Evolutionary conservation across 164 flowering plant species (phyloP).

Genomic region (Taxillus chinensis): DNA sequence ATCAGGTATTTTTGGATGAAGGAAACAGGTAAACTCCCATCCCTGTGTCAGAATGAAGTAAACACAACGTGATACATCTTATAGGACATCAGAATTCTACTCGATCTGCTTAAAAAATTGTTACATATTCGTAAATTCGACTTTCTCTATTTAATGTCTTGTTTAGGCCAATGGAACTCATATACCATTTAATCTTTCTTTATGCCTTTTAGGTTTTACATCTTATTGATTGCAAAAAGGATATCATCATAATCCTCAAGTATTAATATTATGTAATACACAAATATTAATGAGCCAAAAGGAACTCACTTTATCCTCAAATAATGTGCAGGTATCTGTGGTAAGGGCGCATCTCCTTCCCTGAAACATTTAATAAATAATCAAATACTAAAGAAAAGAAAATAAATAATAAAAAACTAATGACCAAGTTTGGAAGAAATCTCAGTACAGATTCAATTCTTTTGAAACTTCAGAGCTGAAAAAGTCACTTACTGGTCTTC

Average conservation of each 20-base stretch:
- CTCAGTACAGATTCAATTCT: background rate
- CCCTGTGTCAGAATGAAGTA: constrained; percentile 38
- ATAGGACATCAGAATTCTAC: no score
- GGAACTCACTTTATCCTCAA: constrained; percentile 68
- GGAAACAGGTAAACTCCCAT: constrained; percentile 64
- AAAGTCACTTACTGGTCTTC: constrained; percentile 59
- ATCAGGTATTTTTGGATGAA: constrained; percentile 72
- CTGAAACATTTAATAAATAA: constrained; percentile 27
- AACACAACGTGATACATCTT: background rate
- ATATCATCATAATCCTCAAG: no score
- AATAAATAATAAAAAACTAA: background rate
- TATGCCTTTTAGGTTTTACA: no score
- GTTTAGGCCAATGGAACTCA: no score
- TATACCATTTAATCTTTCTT: no score
- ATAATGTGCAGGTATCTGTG: constrained; percentile 47
- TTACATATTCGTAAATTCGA: no score
- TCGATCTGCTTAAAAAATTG: no score
- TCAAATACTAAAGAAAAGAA: constrained; percentile 2
- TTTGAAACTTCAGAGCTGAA: constrained; percentile 1
- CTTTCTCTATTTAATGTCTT: no score
- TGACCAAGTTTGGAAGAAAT: background rate
- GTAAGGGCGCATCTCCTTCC: constrained; percentile 49
- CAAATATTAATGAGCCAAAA: background rate
- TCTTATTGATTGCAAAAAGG: no score
- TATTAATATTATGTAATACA: background rate